These are phyloP conservation scores for Plantago coronopus DNA, from an alignment of 305 asterid genomes.

Conservation along the genomic window DNA sequence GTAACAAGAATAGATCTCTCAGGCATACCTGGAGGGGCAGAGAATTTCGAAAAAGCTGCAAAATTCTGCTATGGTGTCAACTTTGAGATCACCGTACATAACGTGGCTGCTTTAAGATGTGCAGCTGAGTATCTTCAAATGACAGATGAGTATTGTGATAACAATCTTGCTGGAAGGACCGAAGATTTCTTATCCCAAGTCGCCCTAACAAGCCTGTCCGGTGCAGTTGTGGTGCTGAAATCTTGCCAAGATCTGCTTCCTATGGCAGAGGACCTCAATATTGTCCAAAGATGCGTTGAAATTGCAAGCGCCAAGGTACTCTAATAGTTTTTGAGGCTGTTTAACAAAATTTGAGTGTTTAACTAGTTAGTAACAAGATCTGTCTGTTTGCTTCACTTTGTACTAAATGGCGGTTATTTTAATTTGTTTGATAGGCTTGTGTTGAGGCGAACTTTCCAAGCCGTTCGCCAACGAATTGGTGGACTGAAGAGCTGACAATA, in stretches of 20 bases:
- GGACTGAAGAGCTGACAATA: slow-evolving; percentile 94
- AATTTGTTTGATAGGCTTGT: slow-evolving; percentile 49
- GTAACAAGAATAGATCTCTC: slow-evolving; percentile 59
- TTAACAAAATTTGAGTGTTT: no score
- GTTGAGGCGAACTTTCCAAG: slow-evolving; percentile 90
- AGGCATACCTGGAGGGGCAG: slow-evolving; percentile 85
- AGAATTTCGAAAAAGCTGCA: slow-evolving; percentile 81
- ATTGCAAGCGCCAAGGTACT: slow-evolving; percentile 79
- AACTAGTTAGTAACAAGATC: not conserved
- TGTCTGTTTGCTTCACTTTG: not conserved
- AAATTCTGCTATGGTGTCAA: slow-evolving; percentile 94
- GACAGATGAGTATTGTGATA: slow-evolving; percentile 78
- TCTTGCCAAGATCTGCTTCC: slow-evolving; percentile 88
- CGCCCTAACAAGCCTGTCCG: slow-evolving; percentile 77
- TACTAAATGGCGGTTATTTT: not conserved
- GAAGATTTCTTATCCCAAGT: slow-evolving; percentile 82
- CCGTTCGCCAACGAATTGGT: slow-evolving; percentile 95
- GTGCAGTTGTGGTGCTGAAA: slow-evolving; percentile 74
- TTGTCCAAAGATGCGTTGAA: slow-evolving; percentile 72
- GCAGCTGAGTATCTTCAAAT: slow-evolving; percentile 86
- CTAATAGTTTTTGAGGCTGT: no score
- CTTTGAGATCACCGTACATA: slow-evolving; percentile 90
- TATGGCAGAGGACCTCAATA: slow-evolving; percentile 66
- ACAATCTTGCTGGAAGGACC: slow-evolving; percentile 69
- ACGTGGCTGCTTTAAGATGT: slow-evolving; percentile 86